Conservation (phyloP, 2,329 filamentous ascomycete genomes). For the Colletotrichum endophyticum region DNA sequence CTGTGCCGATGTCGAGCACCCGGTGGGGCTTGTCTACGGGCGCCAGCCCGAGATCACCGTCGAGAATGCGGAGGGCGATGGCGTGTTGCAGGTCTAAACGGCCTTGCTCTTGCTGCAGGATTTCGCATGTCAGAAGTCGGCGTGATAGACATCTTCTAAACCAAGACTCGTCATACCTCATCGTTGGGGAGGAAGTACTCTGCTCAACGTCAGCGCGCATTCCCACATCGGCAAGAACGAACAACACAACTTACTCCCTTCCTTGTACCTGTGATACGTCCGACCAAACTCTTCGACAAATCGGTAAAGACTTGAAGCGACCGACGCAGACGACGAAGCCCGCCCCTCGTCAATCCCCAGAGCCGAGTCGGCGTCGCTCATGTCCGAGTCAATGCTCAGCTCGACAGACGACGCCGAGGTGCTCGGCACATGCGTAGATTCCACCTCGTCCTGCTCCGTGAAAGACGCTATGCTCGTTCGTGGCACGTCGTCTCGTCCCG, state of each 20-base stretch:
- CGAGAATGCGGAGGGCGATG: conserved; percentile 24
- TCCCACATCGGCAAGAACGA: too few species aligned
- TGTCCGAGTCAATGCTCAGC: conserved; percentile 4
- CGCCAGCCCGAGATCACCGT: not conserved
- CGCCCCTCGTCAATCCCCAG: not conserved
- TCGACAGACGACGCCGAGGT: not conserved
- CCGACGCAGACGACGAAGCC: conserved; percentile 5
- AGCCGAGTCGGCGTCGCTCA: conserved; percentile 8
- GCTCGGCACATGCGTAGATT: conserved; percentile 19
- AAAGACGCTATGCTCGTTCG: not conserved
- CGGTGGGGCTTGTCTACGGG: not conserved
- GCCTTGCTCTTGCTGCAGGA: conserved; percentile 35
- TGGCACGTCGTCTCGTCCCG: not conserved
- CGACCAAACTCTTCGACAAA: conserved; percentile 15
- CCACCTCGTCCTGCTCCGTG: not conserved
- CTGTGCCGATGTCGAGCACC: conserved; percentile 30
- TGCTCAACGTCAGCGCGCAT: not conserved
- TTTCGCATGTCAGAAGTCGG: not conserved
- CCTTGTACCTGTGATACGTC: conserved; percentile 10
- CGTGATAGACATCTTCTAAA: not conserved
- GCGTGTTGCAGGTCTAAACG: conserved; percentile 46
- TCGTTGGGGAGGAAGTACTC: conserved; percentile 16
- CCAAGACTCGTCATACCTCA: not conserved
- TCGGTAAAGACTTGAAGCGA: conserved; percentile 1
- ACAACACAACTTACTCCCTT: conserved; percentile 1